phyloP scores from a whole-genome alignment of 2,329 filamentous ascomycete genomes.

The Apiospora marii region DNA sequence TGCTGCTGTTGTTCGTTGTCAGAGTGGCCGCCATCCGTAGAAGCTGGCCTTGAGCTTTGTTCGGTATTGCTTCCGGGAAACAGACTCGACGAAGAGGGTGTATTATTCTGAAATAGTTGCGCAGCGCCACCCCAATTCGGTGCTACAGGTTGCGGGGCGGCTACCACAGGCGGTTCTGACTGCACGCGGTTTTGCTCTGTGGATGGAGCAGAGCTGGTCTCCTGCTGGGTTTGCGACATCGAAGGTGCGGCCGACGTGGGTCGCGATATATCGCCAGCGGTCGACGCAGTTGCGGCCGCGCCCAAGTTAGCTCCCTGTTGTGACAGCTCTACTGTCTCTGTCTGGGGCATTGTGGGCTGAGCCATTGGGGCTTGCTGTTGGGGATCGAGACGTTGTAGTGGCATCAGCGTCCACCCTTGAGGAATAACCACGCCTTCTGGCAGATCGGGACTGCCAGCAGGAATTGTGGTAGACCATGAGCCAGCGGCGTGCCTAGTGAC shows the following conservation, averaged over 20 bases:
- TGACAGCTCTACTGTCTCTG: constrained; percentile 5
- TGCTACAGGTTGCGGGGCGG: constrained; percentile 56
- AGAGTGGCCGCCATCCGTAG: constrained; percentile 26
- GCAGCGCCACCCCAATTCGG: constrained; percentile 61
- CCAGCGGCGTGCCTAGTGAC: constrained; percentile 57
- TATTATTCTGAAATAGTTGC: constrained; percentile 53
- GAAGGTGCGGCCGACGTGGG: background rate
- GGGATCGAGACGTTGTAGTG: constrained; percentile 62
- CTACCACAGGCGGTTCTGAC: constrained; percentile 45
- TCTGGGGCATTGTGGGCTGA: constrained; percentile 29
- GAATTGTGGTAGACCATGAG: constrained; percentile 58
- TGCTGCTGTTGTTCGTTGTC: constrained; percentile 29
- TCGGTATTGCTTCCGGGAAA: constrained; percentile 27
- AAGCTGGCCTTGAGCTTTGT: constrained; percentile 28
- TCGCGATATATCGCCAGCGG: background rate
- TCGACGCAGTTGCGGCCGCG: background rate
- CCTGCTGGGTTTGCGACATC: constrained; percentile 24
- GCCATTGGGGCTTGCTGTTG: constrained; percentile 34
- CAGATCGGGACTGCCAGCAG: constrained; percentile 66
- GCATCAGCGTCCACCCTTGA: constrained; percentile 70
- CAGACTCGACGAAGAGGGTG: constrained; percentile 26
- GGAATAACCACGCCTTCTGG: constrained; percentile 71
- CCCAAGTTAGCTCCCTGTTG: constrained; percentile 20
- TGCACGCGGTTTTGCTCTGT: constrained; percentile 27
- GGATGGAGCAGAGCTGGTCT: constrained; percentile 26